Conservation (phyloP, 805 yeast species). For the Metschnikowia rubicola region DNA sequence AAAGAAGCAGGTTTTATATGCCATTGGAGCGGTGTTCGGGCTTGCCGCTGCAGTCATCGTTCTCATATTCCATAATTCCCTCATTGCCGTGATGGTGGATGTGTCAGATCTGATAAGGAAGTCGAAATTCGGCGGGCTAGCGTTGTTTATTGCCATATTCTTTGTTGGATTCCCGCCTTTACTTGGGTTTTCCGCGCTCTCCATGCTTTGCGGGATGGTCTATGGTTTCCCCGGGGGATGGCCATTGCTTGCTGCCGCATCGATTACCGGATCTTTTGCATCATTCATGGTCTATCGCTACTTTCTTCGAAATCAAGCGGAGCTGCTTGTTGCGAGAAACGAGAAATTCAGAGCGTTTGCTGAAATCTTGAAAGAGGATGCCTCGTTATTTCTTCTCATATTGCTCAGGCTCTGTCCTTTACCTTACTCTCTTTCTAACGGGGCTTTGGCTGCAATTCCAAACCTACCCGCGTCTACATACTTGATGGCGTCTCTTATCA, state of each 20-base stretch:
- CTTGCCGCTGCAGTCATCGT: slow-evolving; percentile 16
- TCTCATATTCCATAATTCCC: slow-evolving; percentile 33
- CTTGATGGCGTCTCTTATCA: slow-evolving; percentile 63
- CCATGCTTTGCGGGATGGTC: slow-evolving; percentile 70
- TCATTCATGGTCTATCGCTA: slow-evolving; percentile 69
- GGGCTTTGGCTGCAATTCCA: slow-evolving; percentile 87
- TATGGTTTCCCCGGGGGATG: slow-evolving; percentile 83
- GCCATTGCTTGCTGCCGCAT: slow-evolving; percentile 65
- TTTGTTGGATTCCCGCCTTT: slow-evolving; percentile 86
- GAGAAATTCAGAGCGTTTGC: slow-evolving; percentile 70
- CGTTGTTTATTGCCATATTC: slow-evolving; percentile 53
- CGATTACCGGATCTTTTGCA: slow-evolving; percentile 69
- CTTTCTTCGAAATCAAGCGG: slow-evolving; percentile 55
- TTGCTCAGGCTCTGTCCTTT: slow-evolving; percentile 84
- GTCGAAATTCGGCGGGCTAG: slow-evolving; percentile 37
- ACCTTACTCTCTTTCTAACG: slow-evolving; percentile 89
- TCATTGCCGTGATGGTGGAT: slow-evolving; percentile 36
- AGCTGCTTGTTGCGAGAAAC: slow-evolving; percentile 55
- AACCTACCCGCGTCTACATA: slow-evolving; percentile 62
- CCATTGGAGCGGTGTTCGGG: slow-evolving; percentile 18
- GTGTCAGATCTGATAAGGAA: slow-evolving; percentile 46
- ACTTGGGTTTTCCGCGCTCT: slow-evolving; percentile 71
- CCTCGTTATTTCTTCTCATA: slow-evolving; percentile 59
- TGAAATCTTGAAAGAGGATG: slow-evolving; percentile 67
- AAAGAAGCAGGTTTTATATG: slow-evolving; percentile 12